These are phyloP conservation scores for Cercophora scortea DNA, from an alignment of 495 filamentous ascomycete species.

Conservation along the genomic window DNA sequence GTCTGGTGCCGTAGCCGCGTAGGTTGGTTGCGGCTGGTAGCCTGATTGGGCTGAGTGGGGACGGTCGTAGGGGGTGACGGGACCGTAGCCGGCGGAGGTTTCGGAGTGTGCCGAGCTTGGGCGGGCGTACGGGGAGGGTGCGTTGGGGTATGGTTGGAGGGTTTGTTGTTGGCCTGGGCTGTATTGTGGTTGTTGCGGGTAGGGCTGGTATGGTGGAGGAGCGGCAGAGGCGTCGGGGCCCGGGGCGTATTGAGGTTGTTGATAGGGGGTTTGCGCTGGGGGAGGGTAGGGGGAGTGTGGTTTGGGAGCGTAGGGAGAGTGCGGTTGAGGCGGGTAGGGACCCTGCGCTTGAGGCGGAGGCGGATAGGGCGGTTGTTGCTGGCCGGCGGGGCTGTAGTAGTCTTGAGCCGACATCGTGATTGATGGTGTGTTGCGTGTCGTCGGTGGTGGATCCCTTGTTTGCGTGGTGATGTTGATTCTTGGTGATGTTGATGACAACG, in stretches of 20 bases:
- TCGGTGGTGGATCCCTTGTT: too few species aligned
- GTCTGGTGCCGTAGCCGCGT: background rate
- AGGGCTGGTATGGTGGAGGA: background rate
- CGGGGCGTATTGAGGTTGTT: conserved; percentile 4
- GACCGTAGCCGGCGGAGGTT: background rate
- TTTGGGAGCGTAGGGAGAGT: background rate
- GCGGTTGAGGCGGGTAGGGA: background rate
- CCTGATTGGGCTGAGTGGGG: background rate
- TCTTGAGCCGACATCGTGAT: conserved; percentile 11
- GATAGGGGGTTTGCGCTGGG: conserved; percentile 8
- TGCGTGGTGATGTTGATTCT: too few species aligned
- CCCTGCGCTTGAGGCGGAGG: background rate
- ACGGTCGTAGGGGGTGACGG: conserved; percentile 5
- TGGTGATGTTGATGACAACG: too few species aligned
- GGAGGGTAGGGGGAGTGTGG: background rate
- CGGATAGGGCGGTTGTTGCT: background rate
- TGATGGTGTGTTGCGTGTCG: too few species aligned
- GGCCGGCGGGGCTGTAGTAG: conserved; percentile 8
- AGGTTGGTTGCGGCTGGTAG: background rate
- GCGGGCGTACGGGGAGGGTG: background rate
- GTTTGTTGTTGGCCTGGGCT: conserved; percentile 1
- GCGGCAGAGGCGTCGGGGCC: background rate
- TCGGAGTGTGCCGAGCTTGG: conserved; percentile 7
- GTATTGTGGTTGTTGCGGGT: conserved; percentile 5
- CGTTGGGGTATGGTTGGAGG: conserved; percentile 6